A percentile compares a stretch with the other conserved stretches of the same genome.
Evolutionary conservation across 2,329 filamentous ascomycete species (phyloP).

Genomic region (Fusarium tupiense): DNA sequence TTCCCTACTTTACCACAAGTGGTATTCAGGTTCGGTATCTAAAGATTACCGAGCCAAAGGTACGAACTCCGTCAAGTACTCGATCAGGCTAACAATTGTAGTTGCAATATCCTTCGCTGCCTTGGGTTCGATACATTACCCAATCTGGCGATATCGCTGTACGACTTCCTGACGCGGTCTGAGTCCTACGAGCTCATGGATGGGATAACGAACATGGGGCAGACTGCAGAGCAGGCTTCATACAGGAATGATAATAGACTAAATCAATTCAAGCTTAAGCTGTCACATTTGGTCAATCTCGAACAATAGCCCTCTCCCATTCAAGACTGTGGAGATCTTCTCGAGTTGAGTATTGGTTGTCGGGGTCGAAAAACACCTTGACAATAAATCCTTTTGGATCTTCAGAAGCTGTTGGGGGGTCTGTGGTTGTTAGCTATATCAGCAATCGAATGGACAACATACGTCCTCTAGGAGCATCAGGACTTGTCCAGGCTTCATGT

Average conservation of each 20-base stretch:
- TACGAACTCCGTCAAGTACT: constrained; percentile 55
- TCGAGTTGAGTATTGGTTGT: constrained; percentile 43
- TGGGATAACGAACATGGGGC: constrained; percentile 27
- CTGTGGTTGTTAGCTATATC: constrained; percentile 23
- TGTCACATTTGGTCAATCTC: constrained; percentile 20
- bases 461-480: constrained; percentile 41
- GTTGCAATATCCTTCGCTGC: constrained; percentile 97
- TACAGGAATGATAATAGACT: constrained; percentile 43
- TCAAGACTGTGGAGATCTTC: constrained; percentile 42
- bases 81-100: constrained; percentile 49
- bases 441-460: constrained; percentile 13
- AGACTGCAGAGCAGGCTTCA: constrained; percentile 33
- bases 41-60: constrained; percentile 99
- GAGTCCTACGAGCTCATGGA: constrained; percentile 31
- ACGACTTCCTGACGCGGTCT: constrained; percentile 88
- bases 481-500: constrained; percentile 39
- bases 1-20: constrained; percentile 99
- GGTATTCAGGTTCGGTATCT: constrained; percentile 98
- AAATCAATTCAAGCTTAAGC: constrained; percentile 27
- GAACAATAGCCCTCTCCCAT: constrained; percentile 39
- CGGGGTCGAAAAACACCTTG: constrained; percentile 46
- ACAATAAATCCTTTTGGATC: constrained; percentile 48
- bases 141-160: constrained; percentile 98
- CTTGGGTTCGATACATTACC: constrained; percentile 98
- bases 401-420: constrained; percentile 38